Conservation (phyloP, 257 asterid genomes). For the Linaria vulgaris region DNA sequence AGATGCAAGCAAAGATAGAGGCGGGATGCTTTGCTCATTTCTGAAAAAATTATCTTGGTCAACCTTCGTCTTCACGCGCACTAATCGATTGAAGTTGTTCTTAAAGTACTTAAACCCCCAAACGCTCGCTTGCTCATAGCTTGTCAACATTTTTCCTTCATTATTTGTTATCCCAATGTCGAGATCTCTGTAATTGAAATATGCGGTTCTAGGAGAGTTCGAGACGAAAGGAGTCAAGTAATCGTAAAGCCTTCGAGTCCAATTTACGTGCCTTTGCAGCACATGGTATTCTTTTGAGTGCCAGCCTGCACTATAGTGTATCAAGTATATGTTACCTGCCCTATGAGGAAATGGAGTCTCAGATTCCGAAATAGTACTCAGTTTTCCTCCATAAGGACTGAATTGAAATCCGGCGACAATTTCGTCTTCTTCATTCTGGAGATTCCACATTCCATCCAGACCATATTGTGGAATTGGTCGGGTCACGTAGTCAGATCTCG, state of each 20-base stretch:
- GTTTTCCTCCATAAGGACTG: slow-evolving; percentile 18
- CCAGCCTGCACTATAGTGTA: slow-evolving; percentile 4
- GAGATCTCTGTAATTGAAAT: slow-evolving; percentile 22
- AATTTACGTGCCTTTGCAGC: not conserved
- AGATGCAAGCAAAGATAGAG: slow-evolving; percentile 12
- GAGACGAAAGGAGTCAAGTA: slow-evolving; percentile 17
- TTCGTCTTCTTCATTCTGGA: not conserved
- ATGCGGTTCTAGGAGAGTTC: slow-evolving; percentile 17
- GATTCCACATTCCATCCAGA: not conserved
- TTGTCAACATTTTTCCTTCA: slow-evolving; percentile 1
- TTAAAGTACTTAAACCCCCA: slow-evolving; percentile 17
- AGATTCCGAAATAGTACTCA: slow-evolving; percentile 11
- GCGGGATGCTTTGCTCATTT: slow-evolving; percentile 26
- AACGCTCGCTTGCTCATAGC: slow-evolving; percentile 9
- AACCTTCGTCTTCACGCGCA: slow-evolving; percentile 12
- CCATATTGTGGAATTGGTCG: not conserved
- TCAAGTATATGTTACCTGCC: slow-evolving; percentile 10
- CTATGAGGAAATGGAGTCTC: slow-evolving; percentile 24
- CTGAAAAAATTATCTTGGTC: slow-evolving; percentile 23
- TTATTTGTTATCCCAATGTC: slow-evolving; percentile 20
- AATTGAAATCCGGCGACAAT: not conserved
- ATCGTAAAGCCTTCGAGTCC: slow-evolving; percentile 18
- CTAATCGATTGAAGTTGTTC: slow-evolving; percentile 14
- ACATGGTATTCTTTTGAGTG: not conserved
- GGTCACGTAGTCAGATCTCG: not conserved